These are phyloP conservation scores for Parietaria judaica DNA, from an alignment of 306 rosid genomes.

Conservation along the genomic window DNA sequence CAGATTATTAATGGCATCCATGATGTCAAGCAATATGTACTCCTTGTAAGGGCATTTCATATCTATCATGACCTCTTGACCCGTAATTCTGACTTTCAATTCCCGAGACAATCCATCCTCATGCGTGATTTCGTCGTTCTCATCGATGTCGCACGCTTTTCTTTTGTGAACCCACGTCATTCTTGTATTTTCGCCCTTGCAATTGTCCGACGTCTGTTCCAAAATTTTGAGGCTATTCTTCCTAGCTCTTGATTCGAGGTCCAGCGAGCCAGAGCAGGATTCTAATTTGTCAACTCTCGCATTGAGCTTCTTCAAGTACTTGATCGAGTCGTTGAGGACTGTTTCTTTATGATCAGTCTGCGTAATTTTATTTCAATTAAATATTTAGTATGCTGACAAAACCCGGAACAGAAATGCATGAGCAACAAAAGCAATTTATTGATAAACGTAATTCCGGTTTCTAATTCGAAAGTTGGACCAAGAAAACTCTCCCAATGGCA, in stretches of 20 bases:
- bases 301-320: slow-evolving; percentile 67
- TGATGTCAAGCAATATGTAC: slow-evolving; percentile 57
- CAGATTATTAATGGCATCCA: slow-evolving; percentile 59
- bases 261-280: slow-evolving; percentile 45
- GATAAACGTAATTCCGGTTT: too few species aligned
- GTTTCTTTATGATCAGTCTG: slow-evolving; percentile 58
- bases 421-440: background rate
- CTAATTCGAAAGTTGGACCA: too few species aligned
- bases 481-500: too few species aligned
- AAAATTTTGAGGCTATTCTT: slow-evolving; percentile 34
- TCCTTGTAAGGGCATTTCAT: slow-evolving; percentile 77
- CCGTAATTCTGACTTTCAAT: slow-evolving; percentile 50
- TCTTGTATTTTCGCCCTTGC: slow-evolving; percentile 28
- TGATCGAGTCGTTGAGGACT: slow-evolving; percentile 52
- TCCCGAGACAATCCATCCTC: slow-evolving; percentile 31
- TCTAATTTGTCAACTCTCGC: slow-evolving; percentile 68
- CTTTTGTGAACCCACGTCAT: slow-evolving; percentile 51
- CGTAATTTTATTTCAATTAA: slow-evolving; percentile 13
- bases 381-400: too few species aligned
- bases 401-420: too few species aligned
- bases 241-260: slow-evolving; percentile 35
- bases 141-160: slow-evolving; percentile 51
- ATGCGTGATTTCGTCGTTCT: slow-evolving; percentile 22
- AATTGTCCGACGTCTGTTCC: slow-evolving; percentile 64
- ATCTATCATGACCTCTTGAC: slow-evolving; percentile 55